These are phyloP conservation scores for Phlegmacium glaucopus DNA, from an alignment of 768 basidiomycete species.

Conservation along the genomic window DNA sequence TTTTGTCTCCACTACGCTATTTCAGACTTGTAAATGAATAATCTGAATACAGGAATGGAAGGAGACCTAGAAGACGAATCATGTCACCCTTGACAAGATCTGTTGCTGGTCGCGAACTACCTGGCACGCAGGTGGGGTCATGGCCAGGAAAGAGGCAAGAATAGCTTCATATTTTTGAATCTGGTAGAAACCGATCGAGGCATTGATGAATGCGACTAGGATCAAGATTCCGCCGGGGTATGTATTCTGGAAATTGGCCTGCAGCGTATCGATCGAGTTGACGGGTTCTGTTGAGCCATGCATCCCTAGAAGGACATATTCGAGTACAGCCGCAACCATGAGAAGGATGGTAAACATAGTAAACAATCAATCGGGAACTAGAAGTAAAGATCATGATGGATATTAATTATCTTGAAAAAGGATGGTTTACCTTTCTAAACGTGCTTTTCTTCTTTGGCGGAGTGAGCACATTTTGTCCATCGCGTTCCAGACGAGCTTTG, in stretches of 20 bases:
- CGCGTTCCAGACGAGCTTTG: conserved; percentile 45
- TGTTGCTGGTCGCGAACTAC: conserved; percentile 63
- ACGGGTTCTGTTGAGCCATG: conserved; percentile 1
- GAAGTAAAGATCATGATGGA: conserved; percentile 8
- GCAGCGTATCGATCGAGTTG: background rate
- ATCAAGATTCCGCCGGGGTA: conserved; percentile 72
- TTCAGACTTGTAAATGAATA: conserved; percentile 3
- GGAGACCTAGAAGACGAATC: conserved; percentile 48
- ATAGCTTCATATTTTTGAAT: conserved; percentile 74
- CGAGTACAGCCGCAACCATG: conserved; percentile 61
- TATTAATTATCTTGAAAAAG: background rate
- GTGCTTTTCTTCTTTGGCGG: conserved; percentile 68
- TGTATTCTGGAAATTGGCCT: conserved; percentile 62
- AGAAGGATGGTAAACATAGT: conserved; percentile 68
- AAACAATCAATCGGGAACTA: conserved; percentile 60
- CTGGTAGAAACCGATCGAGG: conserved; percentile 68
- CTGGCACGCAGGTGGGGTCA: conserved; percentile 69
- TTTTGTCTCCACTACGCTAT: conserved; percentile 67
- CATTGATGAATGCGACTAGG: conserved; percentile 64
- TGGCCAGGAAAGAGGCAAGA: conserved; percentile 66
- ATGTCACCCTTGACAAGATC: conserved; percentile 66
- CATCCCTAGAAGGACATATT: conserved; percentile 62
- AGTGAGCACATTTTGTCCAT: conserved; percentile 62
- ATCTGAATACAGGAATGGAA: background rate
- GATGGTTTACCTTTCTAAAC: conserved; percentile 47